phyloP scores from a whole-genome alignment of 2,329 filamentous ascomycete genomes.

The Trichoderma sp. region DNA sequence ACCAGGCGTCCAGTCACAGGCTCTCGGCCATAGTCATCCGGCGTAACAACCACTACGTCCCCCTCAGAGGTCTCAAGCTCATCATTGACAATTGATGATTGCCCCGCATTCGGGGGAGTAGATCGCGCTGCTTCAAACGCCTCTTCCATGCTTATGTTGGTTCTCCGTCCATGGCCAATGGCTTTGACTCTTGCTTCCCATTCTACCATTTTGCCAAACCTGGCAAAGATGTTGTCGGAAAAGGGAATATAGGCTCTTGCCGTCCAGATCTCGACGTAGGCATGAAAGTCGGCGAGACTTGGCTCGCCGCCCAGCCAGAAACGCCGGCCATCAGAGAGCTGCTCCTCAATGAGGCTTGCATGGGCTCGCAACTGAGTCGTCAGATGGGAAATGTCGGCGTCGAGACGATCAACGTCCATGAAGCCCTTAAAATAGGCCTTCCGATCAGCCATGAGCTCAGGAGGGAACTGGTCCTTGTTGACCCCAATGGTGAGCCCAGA shows the following conservation, averaged over 20 bases:
- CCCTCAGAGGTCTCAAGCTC: neutral
- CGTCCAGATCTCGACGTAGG: neutral
- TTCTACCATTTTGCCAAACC: neutral
- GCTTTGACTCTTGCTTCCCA: neutral
- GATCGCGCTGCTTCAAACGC: neutral
- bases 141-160: neutral
- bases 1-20: neutral
- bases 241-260: neutral
- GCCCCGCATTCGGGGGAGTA: neutral
- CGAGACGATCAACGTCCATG: neutral
- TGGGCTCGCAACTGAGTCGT: neutral
- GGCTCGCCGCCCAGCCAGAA: neutral
- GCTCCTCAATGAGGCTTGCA: neutral
- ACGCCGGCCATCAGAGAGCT: neutral
- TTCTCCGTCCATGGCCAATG: neutral
- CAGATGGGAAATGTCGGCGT: neutral
- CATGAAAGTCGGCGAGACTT: neutral
- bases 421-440: neutral
- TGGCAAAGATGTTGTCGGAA: neutral
- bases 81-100: neutral
- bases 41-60: neutral
- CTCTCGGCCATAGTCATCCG: neutral
- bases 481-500: neutral
- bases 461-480: neutral
- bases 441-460: neutral